phyloP scores from a whole-genome alignment of 345 rosid species.

The Citrus reticulata region DNA sequence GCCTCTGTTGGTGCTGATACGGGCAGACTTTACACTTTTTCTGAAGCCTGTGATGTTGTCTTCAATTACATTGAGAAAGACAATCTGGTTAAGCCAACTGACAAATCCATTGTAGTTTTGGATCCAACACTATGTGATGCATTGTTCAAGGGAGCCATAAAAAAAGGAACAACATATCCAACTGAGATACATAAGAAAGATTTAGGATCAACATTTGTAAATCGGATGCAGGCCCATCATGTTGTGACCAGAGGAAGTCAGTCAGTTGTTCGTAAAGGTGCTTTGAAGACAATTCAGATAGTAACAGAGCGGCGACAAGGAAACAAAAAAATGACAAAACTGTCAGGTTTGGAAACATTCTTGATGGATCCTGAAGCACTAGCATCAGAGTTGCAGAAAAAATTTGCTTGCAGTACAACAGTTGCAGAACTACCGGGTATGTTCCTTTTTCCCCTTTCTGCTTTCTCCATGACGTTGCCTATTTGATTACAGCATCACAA shows the following conservation, averaged over 20 bases:
- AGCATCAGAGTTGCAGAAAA: constrained; percentile 96
- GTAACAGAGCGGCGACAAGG: constrained; percentile 92
- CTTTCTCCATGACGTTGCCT: not conserved
- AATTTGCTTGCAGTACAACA: constrained; percentile 92
- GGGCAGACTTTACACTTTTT: constrained; percentile 63
- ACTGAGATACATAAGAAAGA: constrained; percentile 88
- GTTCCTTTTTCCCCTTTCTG: not conserved
- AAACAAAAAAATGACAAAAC: constrained; percentile 84
- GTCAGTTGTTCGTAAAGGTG: constrained; percentile 78
- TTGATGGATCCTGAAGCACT: constrained; percentile 77
- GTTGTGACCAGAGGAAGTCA: constrained; percentile 71
- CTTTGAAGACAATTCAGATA: constrained; percentile 72
- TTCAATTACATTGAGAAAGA: constrained; percentile 76
- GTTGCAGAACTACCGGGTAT: constrained; percentile 79
- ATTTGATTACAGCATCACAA: not conserved
- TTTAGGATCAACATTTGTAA: constrained; percentile 57
- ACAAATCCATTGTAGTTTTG: constrained; percentile 67
- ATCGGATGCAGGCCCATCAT: constrained; percentile 84
- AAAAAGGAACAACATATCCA: constrained; percentile 88
- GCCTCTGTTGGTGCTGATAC: constrained; percentile 73
- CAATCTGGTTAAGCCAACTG: constrained; percentile 65
- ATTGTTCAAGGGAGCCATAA: constrained; percentile 88
- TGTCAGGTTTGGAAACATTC: constrained; percentile 75
- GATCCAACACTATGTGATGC: constrained; percentile 83
- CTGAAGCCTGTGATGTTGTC: constrained; percentile 84